phyloP scores from a whole-genome alignment of 2,329 filamentous ascomycete genomes.

The Scedosporium apiospermum region DNA sequence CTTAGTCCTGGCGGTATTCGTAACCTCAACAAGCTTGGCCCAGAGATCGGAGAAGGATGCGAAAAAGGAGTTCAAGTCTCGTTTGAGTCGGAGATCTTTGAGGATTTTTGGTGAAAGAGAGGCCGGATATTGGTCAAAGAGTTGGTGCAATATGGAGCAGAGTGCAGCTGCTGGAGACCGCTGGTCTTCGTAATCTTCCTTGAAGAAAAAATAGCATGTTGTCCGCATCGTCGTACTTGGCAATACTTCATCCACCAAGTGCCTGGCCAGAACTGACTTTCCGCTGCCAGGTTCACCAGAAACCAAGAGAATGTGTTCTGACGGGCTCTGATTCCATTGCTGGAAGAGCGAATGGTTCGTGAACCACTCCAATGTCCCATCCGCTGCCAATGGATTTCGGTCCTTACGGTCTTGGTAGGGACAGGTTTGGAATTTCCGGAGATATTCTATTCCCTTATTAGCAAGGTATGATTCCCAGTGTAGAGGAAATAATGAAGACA shows the following conservation, averaged over 20 bases:
- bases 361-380: slow-evolving; percentile 15
- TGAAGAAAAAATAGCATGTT: slow-evolving; percentile 35
- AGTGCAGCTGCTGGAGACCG: slow-evolving; percentile 19
- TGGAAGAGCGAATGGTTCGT: slow-evolving; percentile 9
- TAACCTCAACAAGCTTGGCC: slow-evolving; percentile 15
- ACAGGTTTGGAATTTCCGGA: not conserved
- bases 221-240: slow-evolving; percentile 10
- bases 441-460: not conserved
- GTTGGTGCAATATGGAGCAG: slow-evolving; percentile 25
- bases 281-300: slow-evolving; percentile 34
- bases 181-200: slow-evolving; percentile 28
- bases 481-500: too few species aligned
- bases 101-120: slow-evolving; percentile 15
- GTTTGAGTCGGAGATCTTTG: slow-evolving; percentile 8
- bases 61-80: slow-evolving; percentile 7
- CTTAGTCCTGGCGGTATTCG: slow-evolving; percentile 5
- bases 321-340: slow-evolving; percentile 11
- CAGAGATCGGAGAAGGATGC: slow-evolving; percentile 20
- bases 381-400: slow-evolving; percentile 20
- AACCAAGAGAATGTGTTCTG: slow-evolving; percentile 19
- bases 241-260: slow-evolving; percentile 22
- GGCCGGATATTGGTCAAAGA: slow-evolving; percentile 18
- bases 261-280: slow-evolving; percentile 30
- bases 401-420: slow-evolving; percentile 16
- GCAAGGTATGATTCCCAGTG: too few species aligned